Conservation (phyloP, 2,329 filamentous ascomycete species). For the Akanthomyces dipterigenus region DNA sequence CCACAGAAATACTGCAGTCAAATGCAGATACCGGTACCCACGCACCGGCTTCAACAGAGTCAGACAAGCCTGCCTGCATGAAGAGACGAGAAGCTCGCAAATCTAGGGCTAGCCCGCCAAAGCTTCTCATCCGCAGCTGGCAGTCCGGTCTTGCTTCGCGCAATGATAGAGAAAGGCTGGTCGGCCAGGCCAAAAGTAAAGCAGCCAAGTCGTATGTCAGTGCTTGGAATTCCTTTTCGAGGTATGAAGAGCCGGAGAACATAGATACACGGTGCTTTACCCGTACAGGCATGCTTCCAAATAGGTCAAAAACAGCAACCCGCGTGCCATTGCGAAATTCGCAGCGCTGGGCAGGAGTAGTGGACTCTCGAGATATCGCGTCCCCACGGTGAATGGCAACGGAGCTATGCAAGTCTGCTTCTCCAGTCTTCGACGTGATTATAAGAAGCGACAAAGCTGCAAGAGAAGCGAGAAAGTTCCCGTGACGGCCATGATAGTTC, state of each 20-base stretch:
- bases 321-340: slow-evolving; percentile 63
- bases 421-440: slow-evolving; percentile 63
- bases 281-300: slow-evolving; percentile 84
- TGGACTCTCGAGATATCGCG: slow-evolving; percentile 55
- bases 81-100: slow-evolving; percentile 44
- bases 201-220: slow-evolving; percentile 54
- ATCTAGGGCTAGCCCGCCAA: slow-evolving; percentile 17
- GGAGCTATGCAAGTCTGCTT: slow-evolving; percentile 54
- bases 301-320: slow-evolving; percentile 71
- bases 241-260: slow-evolving; percentile 40
- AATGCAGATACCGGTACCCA: slow-evolving; percentile 71
- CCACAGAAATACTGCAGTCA: slow-evolving; percentile 53
- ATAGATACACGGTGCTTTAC: slow-evolving; percentile 68
- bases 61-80: slow-evolving; percentile 57
- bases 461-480: slow-evolving; percentile 71
- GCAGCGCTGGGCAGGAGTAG: slow-evolving; percentile 54
- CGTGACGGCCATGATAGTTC: slow-evolving; percentile 57
- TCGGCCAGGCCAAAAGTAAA: slow-evolving; percentile 64
- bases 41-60: slow-evolving; percentile 40
- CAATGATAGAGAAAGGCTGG: slow-evolving; percentile 49
- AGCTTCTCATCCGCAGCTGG: slow-evolving; percentile 30
- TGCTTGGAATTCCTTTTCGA: slow-evolving; percentile 58
- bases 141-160: slow-evolving; percentile 40
- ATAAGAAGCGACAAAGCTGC: slow-evolving; percentile 69
- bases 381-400: slow-evolving; percentile 65